These are phyloP conservation scores for Ceriops tagal DNA, from an alignment of 345 rosid species.

Conservation along the genomic window DNA sequence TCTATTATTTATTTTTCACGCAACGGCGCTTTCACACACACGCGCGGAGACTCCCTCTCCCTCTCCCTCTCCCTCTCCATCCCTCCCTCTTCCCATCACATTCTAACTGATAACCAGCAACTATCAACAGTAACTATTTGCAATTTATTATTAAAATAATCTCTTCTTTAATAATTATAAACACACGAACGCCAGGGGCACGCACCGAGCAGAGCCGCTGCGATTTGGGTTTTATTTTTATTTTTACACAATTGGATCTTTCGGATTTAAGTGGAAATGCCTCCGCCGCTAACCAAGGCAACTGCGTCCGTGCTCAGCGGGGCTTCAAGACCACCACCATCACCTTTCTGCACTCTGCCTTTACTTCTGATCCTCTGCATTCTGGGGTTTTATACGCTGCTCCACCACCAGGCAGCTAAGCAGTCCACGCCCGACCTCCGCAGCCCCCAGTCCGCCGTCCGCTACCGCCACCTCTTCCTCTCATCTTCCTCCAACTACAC, in stretches of 20 bases:
- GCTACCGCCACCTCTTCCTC: conserved; percentile 53
- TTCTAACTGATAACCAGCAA: too few species aligned
- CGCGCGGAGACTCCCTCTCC: too few species aligned
- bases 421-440: conserved; percentile 10
- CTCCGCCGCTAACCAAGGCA: conserved; percentile 35
- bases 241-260: not conserved
- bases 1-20: too few species aligned
- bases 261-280: conserved; percentile 29
- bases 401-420: conserved; percentile 26
- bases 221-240: not conserved
- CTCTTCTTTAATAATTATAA: too few species aligned
- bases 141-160: too few species aligned
- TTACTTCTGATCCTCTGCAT: conserved; percentile 49
- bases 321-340: conserved; percentile 35
- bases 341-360: conserved; percentile 47
- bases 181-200: not conserved
- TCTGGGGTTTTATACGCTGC: conserved; percentile 50
- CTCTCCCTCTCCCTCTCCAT: too few species aligned
- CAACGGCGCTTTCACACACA: too few species aligned
- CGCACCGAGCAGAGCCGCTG: not conserved
- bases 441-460: conserved; percentile 32
- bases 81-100: too few species aligned
- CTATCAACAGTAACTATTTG: too few species aligned
- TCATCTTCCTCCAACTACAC: conserved; percentile 68
- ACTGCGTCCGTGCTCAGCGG: conserved; percentile 15